A percentile compares a stretch with the other conserved stretches of the same genome.
Evolutionary conservation across 164 flowering plant genomes (phyloP).

Genomic region (Vitis amurensis): DNA sequence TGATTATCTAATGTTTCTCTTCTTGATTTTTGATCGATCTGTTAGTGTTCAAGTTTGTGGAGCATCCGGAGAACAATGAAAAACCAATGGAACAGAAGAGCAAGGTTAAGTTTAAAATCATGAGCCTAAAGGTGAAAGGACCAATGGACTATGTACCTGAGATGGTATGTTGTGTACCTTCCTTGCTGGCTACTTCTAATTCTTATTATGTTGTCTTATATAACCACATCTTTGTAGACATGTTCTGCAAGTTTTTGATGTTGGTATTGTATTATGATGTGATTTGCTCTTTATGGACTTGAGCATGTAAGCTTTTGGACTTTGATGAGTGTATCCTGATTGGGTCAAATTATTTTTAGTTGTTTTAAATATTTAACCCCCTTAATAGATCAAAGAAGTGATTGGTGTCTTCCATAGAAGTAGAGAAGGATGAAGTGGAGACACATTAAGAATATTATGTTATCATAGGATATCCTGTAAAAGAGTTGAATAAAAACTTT

Average conservation of each 20-base stretch:
- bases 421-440: too few relatives aligned
- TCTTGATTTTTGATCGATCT: neutral
- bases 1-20: neutral
- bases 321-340: neutral
- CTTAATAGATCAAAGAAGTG: too few relatives aligned
- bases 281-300: neutral
- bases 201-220: neutral
- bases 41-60: constrained; percentile 78
- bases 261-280: neutral
- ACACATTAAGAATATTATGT: too few relatives aligned
- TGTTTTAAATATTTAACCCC: too few relatives aligned
- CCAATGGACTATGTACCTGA: constrained; percentile 71
- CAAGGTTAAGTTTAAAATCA: constrained; percentile 70
- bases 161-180: constrained; percentile 41
- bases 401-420: too few relatives aligned
- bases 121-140: constrained; percentile 74
- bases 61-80: constrained; percentile 72
- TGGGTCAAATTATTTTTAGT: neutral
- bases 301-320: neutral
- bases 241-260: neutral
- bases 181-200: neutral
- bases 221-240: neutral
- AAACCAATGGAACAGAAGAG: constrained; percentile 61
- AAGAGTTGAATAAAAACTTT: too few relatives aligned
- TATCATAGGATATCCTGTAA: too few relatives aligned